Evolutionary conservation across 2,329 filamentous ascomycete species (phyloP).

Genomic region (Penicillium sp.): DNA sequence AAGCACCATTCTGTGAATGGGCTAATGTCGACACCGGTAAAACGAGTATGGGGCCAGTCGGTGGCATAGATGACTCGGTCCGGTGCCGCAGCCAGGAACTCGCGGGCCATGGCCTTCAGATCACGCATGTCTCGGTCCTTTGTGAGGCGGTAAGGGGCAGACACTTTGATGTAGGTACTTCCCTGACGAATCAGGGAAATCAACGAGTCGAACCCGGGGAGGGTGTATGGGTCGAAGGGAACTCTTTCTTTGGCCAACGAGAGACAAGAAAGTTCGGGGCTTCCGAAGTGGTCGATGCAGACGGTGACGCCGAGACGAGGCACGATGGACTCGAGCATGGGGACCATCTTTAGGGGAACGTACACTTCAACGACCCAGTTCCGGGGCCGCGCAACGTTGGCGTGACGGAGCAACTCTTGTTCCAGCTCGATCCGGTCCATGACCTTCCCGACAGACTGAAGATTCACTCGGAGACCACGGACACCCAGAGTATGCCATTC

Average conservation of each 20-base stretch:
- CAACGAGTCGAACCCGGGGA: constrained; percentile 53
- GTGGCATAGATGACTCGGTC: constrained; percentile 57
- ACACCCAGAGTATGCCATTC: constrained; percentile 59
- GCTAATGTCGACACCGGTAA: constrained; percentile 55
- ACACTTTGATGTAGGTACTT: constrained; percentile 58
- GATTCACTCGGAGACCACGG: constrained; percentile 59
- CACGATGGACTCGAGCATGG: constrained; percentile 50
- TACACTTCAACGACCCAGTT: constrained; percentile 61
- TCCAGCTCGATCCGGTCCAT: constrained; percentile 44
- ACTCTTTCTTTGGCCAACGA: constrained; percentile 11
- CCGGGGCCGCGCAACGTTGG: constrained; percentile 49
- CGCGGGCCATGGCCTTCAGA: constrained; percentile 49
- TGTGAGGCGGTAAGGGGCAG: constrained; percentile 58
- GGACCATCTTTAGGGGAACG: constrained; percentile 52
- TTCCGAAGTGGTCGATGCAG: constrained; percentile 61
- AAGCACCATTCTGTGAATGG: constrained; percentile 56
- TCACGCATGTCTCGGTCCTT: constrained; percentile 45
- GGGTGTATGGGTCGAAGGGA: constrained; percentile 42
- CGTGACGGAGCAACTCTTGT: constrained; percentile 47
- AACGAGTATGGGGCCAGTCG: constrained; percentile 65
- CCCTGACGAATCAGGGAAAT: constrained; percentile 48
- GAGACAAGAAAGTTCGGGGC: constrained; percentile 40
- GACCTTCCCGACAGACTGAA: constrained; percentile 52
- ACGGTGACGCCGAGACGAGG: constrained; percentile 52
- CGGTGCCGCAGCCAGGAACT: constrained; percentile 49